These are phyloP conservation scores for Emergomyces pasteurianus DNA, from an alignment of 2,329 filamentous ascomycete species.

Conservation along the genomic window DNA sequence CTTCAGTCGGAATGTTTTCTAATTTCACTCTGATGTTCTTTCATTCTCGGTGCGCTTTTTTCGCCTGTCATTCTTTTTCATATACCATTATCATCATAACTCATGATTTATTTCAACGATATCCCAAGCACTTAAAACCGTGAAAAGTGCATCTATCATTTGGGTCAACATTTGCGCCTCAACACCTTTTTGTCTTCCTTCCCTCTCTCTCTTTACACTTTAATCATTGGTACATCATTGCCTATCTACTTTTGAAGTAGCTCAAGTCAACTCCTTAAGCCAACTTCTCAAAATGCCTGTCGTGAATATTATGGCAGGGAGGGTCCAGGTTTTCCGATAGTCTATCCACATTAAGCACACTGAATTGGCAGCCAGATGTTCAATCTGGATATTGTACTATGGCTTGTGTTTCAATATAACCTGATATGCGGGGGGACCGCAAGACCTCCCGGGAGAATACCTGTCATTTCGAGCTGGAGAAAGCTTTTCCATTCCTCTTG, in stretches of 20 bases:
- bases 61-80: background rate
- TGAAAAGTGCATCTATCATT: background rate
- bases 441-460: too few species aligned
- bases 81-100: background rate
- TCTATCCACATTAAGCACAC: too few species aligned
- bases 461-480: too few species aligned
- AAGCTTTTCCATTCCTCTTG: too few species aligned
- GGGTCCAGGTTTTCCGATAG: too few species aligned
- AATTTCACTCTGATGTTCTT: background rate
- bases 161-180: background rate
- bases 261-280: background rate
- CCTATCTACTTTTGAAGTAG: too few species aligned
- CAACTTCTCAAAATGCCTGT: background rate
- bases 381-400: too few species aligned
- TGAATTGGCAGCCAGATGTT: too few species aligned
- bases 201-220: background rate
- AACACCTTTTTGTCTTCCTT: background rate
- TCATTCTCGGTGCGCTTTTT: background rate
- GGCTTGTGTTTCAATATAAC: too few species aligned
- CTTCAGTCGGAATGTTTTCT: background rate
- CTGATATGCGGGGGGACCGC: too few species aligned
- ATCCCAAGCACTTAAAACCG: background rate
- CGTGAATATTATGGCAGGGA: too few species aligned
- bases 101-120: background rate
- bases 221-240: background rate